Evolutionary conservation across 192 early-diverging fungal species (phyloP).

Genomic region (Entophlyctis luteolus): DNA sequence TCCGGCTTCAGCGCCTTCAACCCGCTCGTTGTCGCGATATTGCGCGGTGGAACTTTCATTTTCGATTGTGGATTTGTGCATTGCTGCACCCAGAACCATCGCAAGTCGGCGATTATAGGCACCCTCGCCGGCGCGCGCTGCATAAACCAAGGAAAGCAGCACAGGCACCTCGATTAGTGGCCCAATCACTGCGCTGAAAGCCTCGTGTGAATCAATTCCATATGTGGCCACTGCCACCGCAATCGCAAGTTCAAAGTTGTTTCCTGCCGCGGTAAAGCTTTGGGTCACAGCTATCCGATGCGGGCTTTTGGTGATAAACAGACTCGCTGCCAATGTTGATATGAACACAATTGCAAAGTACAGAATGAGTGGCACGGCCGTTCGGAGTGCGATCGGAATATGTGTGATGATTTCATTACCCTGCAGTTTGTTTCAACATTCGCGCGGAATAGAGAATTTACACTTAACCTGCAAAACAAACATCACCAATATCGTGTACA

Average conservation of each 20-base stretch:
- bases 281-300: conserved; percentile 53
- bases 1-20: too few species aligned
- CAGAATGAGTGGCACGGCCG: conserved; percentile 58
- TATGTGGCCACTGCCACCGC: conserved; percentile 64
- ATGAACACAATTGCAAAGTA: conserved; percentile 62
- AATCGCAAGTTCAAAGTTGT: conserved; percentile 76
- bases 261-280: conserved; percentile 61
- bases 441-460: conserved; percentile 14
- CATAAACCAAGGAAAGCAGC: conserved; percentile 52
- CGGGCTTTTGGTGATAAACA: conserved; percentile 30
- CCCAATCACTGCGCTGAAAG: conserved; percentile 61
- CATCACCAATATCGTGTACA: conserved; percentile 70
- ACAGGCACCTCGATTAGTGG: conserved; percentile 73
- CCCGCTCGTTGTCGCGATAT: too few species aligned
- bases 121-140: neutral
- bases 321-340: conserved; percentile 35
- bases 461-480: conserved; percentile 52
- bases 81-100: conserved; percentile 3
- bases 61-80: too few species aligned
- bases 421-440: conserved; percentile 12
- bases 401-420: conserved; percentile 56
- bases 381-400: conserved; percentile 58
- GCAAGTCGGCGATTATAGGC: conserved; percentile 2
- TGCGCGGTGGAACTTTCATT: too few species aligned
- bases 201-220: conserved; percentile 62